Evolutionary conservation across 768 basidiomycete species (phyloP), one percentile per base, ranked within the genome.

Genomic region (Chalciporus chontae): DNA sequence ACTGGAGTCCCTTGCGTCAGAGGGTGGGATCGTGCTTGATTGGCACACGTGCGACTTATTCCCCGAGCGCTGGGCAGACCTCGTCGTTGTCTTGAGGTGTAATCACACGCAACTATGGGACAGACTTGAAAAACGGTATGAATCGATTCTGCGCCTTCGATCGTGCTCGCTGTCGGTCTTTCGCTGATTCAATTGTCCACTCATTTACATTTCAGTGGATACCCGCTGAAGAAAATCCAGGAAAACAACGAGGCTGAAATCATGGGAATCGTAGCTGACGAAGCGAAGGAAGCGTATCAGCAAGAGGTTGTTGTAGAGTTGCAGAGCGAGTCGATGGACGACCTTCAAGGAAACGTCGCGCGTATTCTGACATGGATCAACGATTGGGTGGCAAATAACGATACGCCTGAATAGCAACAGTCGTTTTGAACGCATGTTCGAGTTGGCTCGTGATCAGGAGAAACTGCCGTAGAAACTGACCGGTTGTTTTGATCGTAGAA

Each of bases 161-260:
- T 7, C 14, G 19, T 23, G 3, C 4, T 10, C 15, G 38, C 5
- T 24, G 29, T 31, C 29, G 1, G 29, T 4, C 13, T 9, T 31
- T 31, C 4, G 29, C 13, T 31, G 5, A 26, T 26, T 8, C 7
- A 26, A 26, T 31, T 29, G 9, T 31, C 10, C 13, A 11, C 31
- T 36, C 24, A 4, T 47, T 44, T 8, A 38, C 8, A 49, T 24
- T 47, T 3, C 67, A 97, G 94, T 53, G 79, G 80, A 8, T 98
- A 98, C 64, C 73, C 88, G 1, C 68, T 94, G 43, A 90, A 90
- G 66, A 99, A 99, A 71, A 91, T 99, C 5, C 89, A 94, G 65
- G 96, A 99, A 70, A 99, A 99, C 68, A 94, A 97, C 68, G 88
- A 94, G 62, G 94, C 94, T 11, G 96, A 99, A 72, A 98, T 99